Conservation (phyloP, 2,329 filamentous ascomycete genomes). For the Macrophomina phaseolina region DNA sequence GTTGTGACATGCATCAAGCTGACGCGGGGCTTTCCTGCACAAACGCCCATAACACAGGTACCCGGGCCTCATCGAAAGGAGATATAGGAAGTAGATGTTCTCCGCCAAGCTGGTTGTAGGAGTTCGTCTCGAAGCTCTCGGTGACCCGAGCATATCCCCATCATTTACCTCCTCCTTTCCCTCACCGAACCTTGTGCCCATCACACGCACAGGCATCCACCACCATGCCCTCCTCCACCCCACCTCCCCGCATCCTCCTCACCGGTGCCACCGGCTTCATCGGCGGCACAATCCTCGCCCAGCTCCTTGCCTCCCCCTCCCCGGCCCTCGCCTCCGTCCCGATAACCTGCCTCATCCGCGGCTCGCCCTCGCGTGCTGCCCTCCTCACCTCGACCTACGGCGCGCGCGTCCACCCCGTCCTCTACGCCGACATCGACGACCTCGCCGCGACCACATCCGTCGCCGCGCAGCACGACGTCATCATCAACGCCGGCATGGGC, state of each 20-base stretch:
- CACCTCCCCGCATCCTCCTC: slow-evolving; percentile 26
- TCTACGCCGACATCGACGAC: slow-evolving; percentile 27
- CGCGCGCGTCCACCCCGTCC: not conserved
- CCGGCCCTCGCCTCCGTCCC: not conserved
- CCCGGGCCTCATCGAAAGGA: too few relatives aligned
- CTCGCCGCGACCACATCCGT: slow-evolving; percentile 28
- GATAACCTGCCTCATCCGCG: slow-evolving; percentile 10
- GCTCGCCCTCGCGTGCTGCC: not conserved
- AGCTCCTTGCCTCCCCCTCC: slow-evolving; percentile 19
- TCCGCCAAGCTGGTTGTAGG: too few relatives aligned
- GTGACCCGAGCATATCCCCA: too few relatives aligned
- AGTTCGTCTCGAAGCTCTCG: too few relatives aligned
- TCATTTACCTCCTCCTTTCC: too few relatives aligned
- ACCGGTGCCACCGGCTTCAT: slow-evolving; percentile 31
- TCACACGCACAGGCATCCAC: not conserved
- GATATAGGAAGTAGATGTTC: too few relatives aligned
- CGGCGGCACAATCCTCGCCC: slow-evolving; percentile 28
- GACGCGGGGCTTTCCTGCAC: too few relatives aligned
- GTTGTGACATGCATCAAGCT: too few relatives aligned
- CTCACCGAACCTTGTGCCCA: too few relatives aligned
- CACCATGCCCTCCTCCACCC: not conserved
- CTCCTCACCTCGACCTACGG: slow-evolving; percentile 10
- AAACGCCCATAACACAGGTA: too few relatives aligned
- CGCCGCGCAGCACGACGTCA: slow-evolving; percentile 32
- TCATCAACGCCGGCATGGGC: slow-evolving; percentile 32